Conservation (phyloP, 176 grass and related monocot genomes). For the Poa pratensis region DNA sequence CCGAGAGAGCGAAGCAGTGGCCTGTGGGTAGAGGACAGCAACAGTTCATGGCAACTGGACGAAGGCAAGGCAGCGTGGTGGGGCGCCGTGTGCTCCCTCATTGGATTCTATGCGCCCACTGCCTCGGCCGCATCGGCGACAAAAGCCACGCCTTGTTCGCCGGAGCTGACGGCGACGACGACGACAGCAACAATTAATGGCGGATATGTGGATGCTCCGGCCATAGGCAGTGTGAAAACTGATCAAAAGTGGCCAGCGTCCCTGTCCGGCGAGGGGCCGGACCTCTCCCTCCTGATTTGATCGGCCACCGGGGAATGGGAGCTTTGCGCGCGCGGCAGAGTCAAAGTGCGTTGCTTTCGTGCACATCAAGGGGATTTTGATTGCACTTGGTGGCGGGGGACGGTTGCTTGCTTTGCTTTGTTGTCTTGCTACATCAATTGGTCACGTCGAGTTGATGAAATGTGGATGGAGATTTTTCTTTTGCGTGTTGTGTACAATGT, state of each 20-base stretch:
- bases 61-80: background rate
- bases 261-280: conserved; percentile 13
- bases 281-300: background rate
- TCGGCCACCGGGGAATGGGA: background rate
- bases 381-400: too few relatives aligned
- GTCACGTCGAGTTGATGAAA: too few relatives aligned
- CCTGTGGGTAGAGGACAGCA: background rate
- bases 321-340: background rate
- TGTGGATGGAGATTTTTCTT: too few relatives aligned
- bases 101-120: conserved; percentile 25
- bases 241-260: conserved; percentile 20
- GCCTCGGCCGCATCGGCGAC: background rate
- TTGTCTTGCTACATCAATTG: too few relatives aligned
- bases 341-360: background rate
- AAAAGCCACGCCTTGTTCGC: background rate
- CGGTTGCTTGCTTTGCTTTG: too few relatives aligned
- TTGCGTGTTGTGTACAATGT: too few relatives aligned
- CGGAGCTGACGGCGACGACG: background rate
- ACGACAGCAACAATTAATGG: too few relatives aligned
- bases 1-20: background rate
- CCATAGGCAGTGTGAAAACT: background rate
- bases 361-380: background rate
- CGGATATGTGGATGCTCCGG: background rate
- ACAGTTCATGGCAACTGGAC: background rate
- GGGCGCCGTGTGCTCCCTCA: background rate